Evolutionary conservation across 306 rosid genomes (phyloP).

Genomic region (Acmispon strigosus): DNA sequence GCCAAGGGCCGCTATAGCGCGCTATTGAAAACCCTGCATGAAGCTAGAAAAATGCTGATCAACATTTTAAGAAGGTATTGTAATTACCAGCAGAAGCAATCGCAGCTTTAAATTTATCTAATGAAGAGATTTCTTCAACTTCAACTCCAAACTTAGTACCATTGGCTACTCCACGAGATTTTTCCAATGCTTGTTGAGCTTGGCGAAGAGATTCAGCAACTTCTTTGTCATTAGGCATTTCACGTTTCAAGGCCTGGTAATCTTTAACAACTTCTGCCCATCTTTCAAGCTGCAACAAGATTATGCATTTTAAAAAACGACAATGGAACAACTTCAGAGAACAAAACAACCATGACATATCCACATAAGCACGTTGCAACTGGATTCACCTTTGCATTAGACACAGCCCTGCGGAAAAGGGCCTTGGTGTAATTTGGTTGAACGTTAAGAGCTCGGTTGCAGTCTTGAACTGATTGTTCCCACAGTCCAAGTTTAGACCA

Average conservation of each 20-base stretch:
- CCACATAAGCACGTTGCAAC: not conserved
- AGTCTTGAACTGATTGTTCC: conserved; percentile 86
- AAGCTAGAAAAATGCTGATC: conserved; percentile 11
- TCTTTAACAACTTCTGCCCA: conserved; percentile 86
- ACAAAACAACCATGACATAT: not conserved
- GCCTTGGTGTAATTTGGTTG: conserved; percentile 84
- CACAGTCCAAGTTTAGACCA: conserved; percentile 87
- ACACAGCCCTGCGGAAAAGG: conserved; percentile 73
- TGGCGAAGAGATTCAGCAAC: conserved; percentile 64
- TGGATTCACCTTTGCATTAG: conserved; percentile 63
- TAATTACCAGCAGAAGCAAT: conserved; percentile 61
- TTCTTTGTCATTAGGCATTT: conserved; percentile 68
- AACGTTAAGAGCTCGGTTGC: conserved; percentile 73
- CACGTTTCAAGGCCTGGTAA: conserved; percentile 59
- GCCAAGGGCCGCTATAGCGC: too few relatives aligned
- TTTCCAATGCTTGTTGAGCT: conserved; percentile 58
- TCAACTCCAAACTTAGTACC: conserved; percentile 53
- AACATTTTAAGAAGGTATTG: conserved; percentile 3
- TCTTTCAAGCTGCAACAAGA: conserved; percentile 65
- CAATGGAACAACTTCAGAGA: not conserved
- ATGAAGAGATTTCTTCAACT: conserved; percentile 68
- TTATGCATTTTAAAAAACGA: not conserved
- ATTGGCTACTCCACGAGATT: conserved; percentile 37
- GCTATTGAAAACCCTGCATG: too few relatives aligned
- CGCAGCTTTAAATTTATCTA: conserved; percentile 61